Conservation (phyloP, 345 rosid species). For the Populus euphratica region DNA sequence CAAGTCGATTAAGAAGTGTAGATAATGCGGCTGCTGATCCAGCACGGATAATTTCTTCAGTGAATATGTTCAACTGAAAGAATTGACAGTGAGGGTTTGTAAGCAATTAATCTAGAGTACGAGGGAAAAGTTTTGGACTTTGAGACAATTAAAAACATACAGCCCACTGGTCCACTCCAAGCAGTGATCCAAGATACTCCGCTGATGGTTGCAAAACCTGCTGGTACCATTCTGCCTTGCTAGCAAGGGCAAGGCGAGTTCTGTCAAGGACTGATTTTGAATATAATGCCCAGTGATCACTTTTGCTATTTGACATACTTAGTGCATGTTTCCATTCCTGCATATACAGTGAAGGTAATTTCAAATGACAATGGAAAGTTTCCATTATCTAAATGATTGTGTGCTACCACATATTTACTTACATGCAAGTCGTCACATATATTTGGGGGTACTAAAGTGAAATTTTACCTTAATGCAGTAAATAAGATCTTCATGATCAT, state of each 20-base stretch:
- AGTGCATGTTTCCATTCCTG: conserved; percentile 87
- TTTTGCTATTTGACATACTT: conserved; percentile 53
- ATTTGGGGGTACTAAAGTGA: not conserved
- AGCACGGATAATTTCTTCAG: conserved; percentile 94
- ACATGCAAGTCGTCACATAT: not conserved
- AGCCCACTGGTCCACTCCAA: conserved; percentile 79
- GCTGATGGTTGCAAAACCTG: conserved; percentile 89
- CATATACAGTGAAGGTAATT: conserved; percentile 17
- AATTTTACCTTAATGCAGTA: conserved; percentile 79
- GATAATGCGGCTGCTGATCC: conserved; percentile 96
- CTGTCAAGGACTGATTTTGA: conserved; percentile 96
- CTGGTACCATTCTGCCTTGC: conserved; percentile 87
- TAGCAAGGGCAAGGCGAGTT: conserved; percentile 81
- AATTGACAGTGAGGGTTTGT: conserved; percentile 6
- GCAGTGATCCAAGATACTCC: conserved; percentile 84
- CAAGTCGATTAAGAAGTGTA: conserved; percentile 77
- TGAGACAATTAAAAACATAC: conserved; percentile 47
- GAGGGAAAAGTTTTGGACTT: conserved; percentile 1
- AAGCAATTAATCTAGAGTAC: not conserved
- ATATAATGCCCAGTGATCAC: conserved; percentile 76
- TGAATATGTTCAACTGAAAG: conserved; percentile 75
- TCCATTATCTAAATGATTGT: conserved; percentile 8
- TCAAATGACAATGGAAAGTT: not conserved
- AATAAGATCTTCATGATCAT: conserved; percentile 89
- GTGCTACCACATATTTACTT: not conserved